Percentiles rank a stretch among this genome's conserved stretches.
These are phyloP conservation scores for Phytophthora constricta DNA, from an alignment of 352 stramenopile genomes.

Conservation along the genomic window DNA sequence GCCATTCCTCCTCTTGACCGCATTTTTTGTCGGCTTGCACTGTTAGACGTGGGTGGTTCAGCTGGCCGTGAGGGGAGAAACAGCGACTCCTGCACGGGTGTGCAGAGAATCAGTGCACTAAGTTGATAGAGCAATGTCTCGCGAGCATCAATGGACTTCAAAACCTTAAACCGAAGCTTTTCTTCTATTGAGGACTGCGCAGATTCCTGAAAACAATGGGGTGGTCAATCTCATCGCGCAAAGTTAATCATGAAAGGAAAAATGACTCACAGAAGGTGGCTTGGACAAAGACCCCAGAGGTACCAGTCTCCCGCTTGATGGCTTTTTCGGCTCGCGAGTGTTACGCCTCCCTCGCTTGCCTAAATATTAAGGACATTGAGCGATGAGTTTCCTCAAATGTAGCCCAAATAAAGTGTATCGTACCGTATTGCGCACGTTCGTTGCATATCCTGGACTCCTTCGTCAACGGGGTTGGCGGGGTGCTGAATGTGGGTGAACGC, in stretches of 20 bases:
- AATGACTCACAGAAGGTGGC: constrained; percentile 36
- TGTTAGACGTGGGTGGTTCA: constrained; percentile 29
- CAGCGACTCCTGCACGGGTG: constrained; percentile 60
- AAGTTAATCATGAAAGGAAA: not conserved
- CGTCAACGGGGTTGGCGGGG: constrained; percentile 24
- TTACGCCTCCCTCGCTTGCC: constrained; percentile 36
- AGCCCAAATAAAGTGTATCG: not conserved
- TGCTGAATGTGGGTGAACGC: constrained; percentile 29
- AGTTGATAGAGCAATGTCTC: constrained; percentile 78
- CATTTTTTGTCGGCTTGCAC: constrained; percentile 40
- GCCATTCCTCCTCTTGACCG: constrained; percentile 53
- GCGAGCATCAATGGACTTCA: constrained; percentile 69
- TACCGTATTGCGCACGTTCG: constrained; percentile 65
- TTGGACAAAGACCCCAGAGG: constrained; percentile 43
- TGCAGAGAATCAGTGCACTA: constrained; percentile 74
- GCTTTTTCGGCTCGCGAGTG: constrained; percentile 26
- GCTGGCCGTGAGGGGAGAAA: constrained; percentile 59
- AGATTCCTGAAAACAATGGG: constrained; percentile 26
- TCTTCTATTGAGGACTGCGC: constrained; percentile 59
- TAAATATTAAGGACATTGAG: constrained; percentile 10
- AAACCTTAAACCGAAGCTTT: constrained; percentile 72
- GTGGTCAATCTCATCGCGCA: not conserved
- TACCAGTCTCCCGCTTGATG: constrained; percentile 38
- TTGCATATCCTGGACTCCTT: constrained; percentile 65
- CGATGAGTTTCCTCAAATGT: not conserved